These are phyloP conservation scores for Ceratobasidium sp. DNA, from an alignment of 1,284 basidiomycete species.

Conservation along the genomic window DNA sequence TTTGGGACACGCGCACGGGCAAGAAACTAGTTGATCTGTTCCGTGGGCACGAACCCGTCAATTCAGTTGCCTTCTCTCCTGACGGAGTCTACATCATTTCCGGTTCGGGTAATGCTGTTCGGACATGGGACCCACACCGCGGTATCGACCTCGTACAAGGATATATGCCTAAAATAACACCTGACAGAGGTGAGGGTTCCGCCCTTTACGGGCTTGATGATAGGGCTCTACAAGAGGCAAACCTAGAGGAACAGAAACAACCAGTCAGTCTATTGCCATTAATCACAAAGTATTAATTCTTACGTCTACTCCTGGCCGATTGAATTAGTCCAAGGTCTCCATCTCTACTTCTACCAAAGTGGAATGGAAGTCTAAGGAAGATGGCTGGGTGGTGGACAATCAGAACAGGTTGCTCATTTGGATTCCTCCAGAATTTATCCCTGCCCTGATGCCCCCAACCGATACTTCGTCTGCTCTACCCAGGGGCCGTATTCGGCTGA, in stretches of 20 bases:
- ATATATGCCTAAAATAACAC: too few relatives aligned
- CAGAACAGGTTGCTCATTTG: neutral
- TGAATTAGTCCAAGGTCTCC: too few relatives aligned
- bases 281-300: too few relatives aligned
- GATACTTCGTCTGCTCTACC: neutral
- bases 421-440: neutral
- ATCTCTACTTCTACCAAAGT: too few relatives aligned
- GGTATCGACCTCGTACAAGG: too few relatives aligned
- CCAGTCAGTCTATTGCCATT: too few relatives aligned
- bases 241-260: too few relatives aligned
- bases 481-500: neutral
- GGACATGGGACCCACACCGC: neutral
- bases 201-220: too few relatives aligned
- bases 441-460: neutral
- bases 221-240: too few relatives aligned
- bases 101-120: neutral
- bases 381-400: slow-evolving; percentile 9
- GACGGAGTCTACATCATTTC: neutral
- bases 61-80: slow-evolving; percentile 6
- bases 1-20: neutral
- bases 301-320: too few relatives aligned
- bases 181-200: too few relatives aligned
- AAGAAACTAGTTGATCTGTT: neutral
- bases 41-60: neutral
- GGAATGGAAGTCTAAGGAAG: neutral